phyloP scores from a whole-genome alignment of 495 filamentous ascomycete genomes.

The Pseudomonodictys pantanalensis region DNA sequence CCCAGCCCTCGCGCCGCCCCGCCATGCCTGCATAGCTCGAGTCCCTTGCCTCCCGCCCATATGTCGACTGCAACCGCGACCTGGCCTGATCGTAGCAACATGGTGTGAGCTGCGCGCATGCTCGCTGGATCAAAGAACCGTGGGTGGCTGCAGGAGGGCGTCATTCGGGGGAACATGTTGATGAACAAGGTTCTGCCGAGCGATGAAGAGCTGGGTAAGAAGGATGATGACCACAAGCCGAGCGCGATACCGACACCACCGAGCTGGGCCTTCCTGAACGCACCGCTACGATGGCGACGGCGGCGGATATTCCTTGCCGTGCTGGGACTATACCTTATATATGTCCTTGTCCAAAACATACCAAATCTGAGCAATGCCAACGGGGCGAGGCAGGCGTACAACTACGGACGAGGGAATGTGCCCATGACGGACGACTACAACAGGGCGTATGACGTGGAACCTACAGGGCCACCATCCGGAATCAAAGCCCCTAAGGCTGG shows the following conservation, averaged over 20 bases:
- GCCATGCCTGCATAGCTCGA: neutral
- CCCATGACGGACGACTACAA: neutral
- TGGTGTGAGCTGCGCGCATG: conserved; percentile 21
- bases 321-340: conserved; percentile 45
- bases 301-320: conserved; percentile 48
- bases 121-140: conserved; percentile 5
- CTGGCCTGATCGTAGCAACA: conserved; percentile 3
- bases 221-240: conserved; percentile 61
- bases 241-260: conserved; percentile 32
- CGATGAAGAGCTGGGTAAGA: conserved; percentile 70
- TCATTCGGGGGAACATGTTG: conserved; percentile 30
- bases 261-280: conserved; percentile 26
- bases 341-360: conserved; percentile 35
- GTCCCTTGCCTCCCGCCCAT: neutral
- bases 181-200: conserved; percentile 48
- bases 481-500: conserved; percentile 25
- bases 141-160: conserved; percentile 27
- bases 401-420: neutral
- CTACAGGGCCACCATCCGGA: conserved; percentile 32
- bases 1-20: neutral
- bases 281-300: conserved; percentile 43
- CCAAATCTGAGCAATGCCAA: conserved; percentile 7
- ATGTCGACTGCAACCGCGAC: conserved; percentile 13
- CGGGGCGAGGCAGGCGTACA: neutral
- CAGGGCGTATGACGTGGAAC: conserved; percentile 15